Base-by-base conservation (phyloP, 139 green algal genomes). In the Spirogloea muscicola region DNA sequence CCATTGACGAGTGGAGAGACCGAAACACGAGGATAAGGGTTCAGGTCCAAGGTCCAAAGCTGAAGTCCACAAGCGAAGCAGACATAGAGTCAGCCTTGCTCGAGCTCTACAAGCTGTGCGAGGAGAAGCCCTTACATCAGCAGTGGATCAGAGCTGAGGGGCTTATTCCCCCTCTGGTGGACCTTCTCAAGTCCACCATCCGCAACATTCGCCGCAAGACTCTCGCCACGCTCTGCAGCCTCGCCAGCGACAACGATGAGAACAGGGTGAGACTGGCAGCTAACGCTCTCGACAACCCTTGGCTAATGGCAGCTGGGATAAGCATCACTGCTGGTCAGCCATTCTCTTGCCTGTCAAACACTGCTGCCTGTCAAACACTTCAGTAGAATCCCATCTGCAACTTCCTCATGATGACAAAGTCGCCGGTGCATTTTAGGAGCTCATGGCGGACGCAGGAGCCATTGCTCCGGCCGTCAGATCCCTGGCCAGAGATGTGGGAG, bases 191-290 rank as follows among this genome's bases (percentile, higher is more conserved):
- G 42, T 69, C 49, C 40, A 40, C 18, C 4, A 55, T 9, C 27
- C 67, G 67, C 55, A 76, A 76, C 58, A 29, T 76, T 9, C 49
- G 67, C 0, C 67, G 67, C 2, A 76, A 76, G 33, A 68, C 67
- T 41, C 67, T 76, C n/a, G 67, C 67, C 5, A 63, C 67, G 3
- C 67, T 76, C 58, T 31, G 49, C 0, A 62, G 66, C 39, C 67
- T 76, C n/a, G 49, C 67, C 2, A 68, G 25, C 27, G 46, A 59
- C 25, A 76, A 76, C 58, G 67, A 76, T 34, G 67, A 76, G 25
- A 76, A 76, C 67, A 76, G 66, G 67, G 67, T 76, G 44, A n/a
- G n/a, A n/a, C n/a, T n/a, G n/a, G n/a, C n/a, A n/a, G n/a, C n/a
- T n/a, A n/a, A n/a, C n/a, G n/a, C n/a, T n/a, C n/a, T n/a, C n/a